phyloP scores from a whole-genome alignment of 345 rosid genomes.

The Eutrema yunnanense region DNA sequence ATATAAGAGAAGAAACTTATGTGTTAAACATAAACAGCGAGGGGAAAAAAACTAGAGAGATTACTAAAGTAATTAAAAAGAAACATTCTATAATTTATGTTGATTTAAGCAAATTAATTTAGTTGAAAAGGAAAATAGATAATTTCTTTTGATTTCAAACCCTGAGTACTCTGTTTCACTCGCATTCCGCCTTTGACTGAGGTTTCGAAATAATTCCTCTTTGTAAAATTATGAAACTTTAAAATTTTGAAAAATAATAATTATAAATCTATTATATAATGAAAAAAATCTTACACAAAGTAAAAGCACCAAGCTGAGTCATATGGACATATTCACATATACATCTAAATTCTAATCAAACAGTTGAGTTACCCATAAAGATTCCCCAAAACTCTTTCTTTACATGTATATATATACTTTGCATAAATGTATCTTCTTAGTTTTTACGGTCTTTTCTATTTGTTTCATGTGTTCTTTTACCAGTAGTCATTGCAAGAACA shows the following conservation, averaged over 20 bases:
- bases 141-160: too few species aligned
- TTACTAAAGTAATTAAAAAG: too few species aligned
- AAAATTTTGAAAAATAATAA: background rate
- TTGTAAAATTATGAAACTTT: background rate
- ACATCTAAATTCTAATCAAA: background rate
- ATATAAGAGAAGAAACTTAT: too few species aligned
- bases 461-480: slow-evolving; percentile 29
- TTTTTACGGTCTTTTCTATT: background rate
- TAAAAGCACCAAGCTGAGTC: background rate
- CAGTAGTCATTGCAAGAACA: slow-evolving; percentile 81
- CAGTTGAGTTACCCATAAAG: background rate
- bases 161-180: too few species aligned
- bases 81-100: background rate
- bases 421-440: background rate
- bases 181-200: too few species aligned
- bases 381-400: background rate
- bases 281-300: background rate
- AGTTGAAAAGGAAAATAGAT: background rate
- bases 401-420: background rate
- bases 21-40: too few species aligned
- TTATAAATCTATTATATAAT: background rate
- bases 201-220: background rate
- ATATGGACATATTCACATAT: background rate
- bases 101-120: background rate
- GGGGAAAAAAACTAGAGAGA: background rate